These are phyloP conservation scores for Podospora pseudopauciseta DNA, from an alignment of 495 filamentous ascomycete species.

Conservation along the genomic window DNA sequence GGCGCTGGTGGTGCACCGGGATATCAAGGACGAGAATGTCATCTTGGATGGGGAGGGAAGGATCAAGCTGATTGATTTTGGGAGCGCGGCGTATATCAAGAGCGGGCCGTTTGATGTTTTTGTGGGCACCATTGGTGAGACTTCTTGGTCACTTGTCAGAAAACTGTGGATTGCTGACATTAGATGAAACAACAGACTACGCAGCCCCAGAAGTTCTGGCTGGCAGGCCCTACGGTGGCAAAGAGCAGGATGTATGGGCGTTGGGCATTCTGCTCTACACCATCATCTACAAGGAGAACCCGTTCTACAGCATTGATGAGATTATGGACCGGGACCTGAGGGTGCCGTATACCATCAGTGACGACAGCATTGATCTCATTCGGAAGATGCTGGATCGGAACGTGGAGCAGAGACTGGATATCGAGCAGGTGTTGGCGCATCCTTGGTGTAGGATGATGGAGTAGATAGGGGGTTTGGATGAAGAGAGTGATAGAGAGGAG, in stretches of 20 bases:
- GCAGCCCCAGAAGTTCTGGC: conserved; percentile 96
- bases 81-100: conserved; percentile 96
- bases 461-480: conserved; percentile 10
- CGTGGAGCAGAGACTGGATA: conserved; percentile 73
- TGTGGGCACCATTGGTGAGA: conserved; percentile 94
- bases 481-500: not conserved
- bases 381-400: conserved; percentile 87
- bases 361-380: conserved; percentile 85
- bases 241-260: conserved; percentile 98
- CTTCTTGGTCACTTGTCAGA: not conserved
- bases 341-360: conserved; percentile 87
- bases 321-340: conserved; percentile 96
- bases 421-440: conserved; percentile 81
- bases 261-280: conserved; percentile 97
- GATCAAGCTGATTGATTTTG: conserved; percentile 97
- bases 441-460: conserved; percentile 60
- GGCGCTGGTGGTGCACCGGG: conserved; percentile 88
- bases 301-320: conserved; percentile 98
- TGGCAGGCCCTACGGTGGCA: conserved; percentile 87
- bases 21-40: conserved; percentile 99
- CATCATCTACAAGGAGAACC: conserved; percentile 98
- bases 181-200: conserved; percentile 62
- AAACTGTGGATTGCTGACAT: not conserved
- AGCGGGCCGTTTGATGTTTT: conserved; percentile 98
- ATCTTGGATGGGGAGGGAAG: conserved; percentile 91